These are phyloP conservation scores for Suillus weaverae DNA, from an alignment of 768 basidiomycete species.

Conservation along the genomic window DNA sequence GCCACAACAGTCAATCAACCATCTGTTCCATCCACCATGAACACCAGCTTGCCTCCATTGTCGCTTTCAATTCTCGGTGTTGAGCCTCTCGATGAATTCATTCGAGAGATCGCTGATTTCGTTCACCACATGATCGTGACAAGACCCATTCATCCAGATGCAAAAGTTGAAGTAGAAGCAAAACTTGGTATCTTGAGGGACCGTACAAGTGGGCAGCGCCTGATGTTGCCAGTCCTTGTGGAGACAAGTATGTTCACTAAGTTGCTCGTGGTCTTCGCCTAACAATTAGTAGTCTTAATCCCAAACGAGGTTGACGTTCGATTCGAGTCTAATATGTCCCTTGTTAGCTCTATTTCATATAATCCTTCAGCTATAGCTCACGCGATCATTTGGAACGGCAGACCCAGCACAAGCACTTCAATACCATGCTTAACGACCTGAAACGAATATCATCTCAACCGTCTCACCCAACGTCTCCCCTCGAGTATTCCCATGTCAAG, in stretches of 20 bases:
- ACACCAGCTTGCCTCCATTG: slow-evolving; percentile 54
- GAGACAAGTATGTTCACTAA: slow-evolving; percentile 71
- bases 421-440: slow-evolving; percentile 81
- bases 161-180: slow-evolving; percentile 81
- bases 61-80: slow-evolving; percentile 83
- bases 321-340: slow-evolving; percentile 93
- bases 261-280: slow-evolving; percentile 1
- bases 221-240: slow-evolving; percentile 70
- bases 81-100: slow-evolving; percentile 92
- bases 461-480: slow-evolving; percentile 51
- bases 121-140: slow-evolving; percentile 68
- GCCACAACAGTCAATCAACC: slow-evolving; percentile 24
- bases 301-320: slow-evolving; percentile 63
- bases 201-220: slow-evolving; percentile 50
- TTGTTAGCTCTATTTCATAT: slow-evolving; percentile 46
- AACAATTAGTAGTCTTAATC: slow-evolving; percentile 54
- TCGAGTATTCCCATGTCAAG: slow-evolving; percentile 75
- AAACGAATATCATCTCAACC: slow-evolving; percentile 57
- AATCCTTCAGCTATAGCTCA: slow-evolving; percentile 15
- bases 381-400: slow-evolving; percentile 31
- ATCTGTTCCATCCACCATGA: slow-evolving; percentile 23
- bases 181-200: slow-evolving; percentile 82
- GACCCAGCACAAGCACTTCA: slow-evolving; percentile 88
- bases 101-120: slow-evolving; percentile 89
- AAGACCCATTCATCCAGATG: slow-evolving; percentile 49